Percentiles rank a stretch among this genome's conserved stretches.
Evolutionary conservation across 2,329 filamentous ascomycete species (phyloP).

Genomic region (Ophiostoma tasmaniense): DNA sequence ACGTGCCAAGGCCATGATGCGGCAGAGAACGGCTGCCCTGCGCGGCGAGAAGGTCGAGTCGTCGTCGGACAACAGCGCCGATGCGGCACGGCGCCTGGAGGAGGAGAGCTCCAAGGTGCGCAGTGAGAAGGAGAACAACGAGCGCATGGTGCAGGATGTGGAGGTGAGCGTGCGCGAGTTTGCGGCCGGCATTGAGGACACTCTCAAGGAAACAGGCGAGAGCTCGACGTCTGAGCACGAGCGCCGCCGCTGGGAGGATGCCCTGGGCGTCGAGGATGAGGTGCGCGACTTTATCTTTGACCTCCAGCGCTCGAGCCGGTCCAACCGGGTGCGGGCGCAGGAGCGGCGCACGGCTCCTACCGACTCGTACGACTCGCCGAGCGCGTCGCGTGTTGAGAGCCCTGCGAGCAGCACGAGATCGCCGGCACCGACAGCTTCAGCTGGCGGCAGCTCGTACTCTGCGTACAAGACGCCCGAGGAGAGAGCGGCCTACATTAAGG

Average conservation of each 20-base stretch:
- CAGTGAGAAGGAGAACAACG: conserved; percentile 85
- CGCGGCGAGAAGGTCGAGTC: conserved; percentile 71
- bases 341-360: conserved; percentile 36
- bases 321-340: conserved; percentile 57
- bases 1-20: conserved; percentile 95
- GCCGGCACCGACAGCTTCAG: conserved; percentile 41
- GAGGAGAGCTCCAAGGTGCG: conserved; percentile 75
- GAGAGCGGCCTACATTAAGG: conserved; percentile 89
- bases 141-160: conserved; percentile 92
- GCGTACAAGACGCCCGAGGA: conserved; percentile 88
- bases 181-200: conserved; percentile 74
- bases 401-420: conserved; percentile 34
- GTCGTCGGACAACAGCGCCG: conserved; percentile 59
- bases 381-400: conserved; percentile 12
- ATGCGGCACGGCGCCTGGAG: conserved; percentile 76
- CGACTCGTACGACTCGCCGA: conserved; percentile 22
- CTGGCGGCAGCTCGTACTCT: conserved; percentile 60
- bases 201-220: conserved; percentile 69
- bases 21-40: conserved; percentile 86
- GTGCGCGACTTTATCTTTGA: conserved; percentile 98
- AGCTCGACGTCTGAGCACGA: conserved; percentile 80
- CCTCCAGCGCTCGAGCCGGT: conserved; percentile 75
- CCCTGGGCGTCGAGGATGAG: conserved; percentile 89
- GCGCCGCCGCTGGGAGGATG: conserved; percentile 89
- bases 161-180: conserved; percentile 94